phyloP scores from a whole-genome alignment of 495 filamentous ascomycete species.

The Penicillium atrosanguineum region DNA sequence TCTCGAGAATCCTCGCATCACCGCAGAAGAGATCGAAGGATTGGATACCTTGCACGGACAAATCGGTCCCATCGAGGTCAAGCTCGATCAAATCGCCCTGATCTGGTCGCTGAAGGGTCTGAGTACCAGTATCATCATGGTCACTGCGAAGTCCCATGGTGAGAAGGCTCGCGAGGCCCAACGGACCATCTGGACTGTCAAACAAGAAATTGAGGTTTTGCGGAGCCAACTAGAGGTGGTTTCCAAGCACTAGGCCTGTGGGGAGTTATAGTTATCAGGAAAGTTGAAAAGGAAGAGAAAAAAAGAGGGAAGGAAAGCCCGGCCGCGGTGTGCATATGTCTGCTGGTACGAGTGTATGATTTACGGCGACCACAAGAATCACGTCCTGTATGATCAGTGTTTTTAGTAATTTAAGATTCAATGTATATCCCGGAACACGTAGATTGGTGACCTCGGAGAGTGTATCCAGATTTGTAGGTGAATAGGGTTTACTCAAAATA shows the following conservation, averaged over 20 bases:
- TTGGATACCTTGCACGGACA: conserved; percentile 7
- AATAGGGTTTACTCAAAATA: too few species aligned
- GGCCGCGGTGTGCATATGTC: not conserved
- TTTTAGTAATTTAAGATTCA: not conserved
- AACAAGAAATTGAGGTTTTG: conserved; percentile 6
- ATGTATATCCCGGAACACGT: not conserved
- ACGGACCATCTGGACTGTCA: conserved; percentile 1
- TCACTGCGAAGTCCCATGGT: not conserved
- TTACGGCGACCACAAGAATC: not conserved
- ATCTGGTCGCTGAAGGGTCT: conserved; percentile 11
- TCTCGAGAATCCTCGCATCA: not conserved
- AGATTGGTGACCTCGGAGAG: too few species aligned
- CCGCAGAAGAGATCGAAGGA: conserved; percentile 11
- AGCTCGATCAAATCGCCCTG: not conserved
- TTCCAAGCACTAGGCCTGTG: not conserved
- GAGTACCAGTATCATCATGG: not conserved
- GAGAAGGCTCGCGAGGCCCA: conserved; percentile 5
- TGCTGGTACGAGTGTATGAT: not conserved
- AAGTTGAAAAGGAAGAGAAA: not conserved
- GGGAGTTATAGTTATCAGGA: not conserved
- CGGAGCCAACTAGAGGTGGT: not conserved
- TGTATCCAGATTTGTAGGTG: too few species aligned
- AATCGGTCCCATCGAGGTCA: conserved; percentile 1
- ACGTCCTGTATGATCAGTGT: not conserved
- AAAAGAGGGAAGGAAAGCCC: not conserved